Percentiles rank a stretch among this genome's conserved stretches.
Evolutionary conservation across 768 basidiomycete species (phyloP).

Genomic region (Russula griseocarnosa): DNA sequence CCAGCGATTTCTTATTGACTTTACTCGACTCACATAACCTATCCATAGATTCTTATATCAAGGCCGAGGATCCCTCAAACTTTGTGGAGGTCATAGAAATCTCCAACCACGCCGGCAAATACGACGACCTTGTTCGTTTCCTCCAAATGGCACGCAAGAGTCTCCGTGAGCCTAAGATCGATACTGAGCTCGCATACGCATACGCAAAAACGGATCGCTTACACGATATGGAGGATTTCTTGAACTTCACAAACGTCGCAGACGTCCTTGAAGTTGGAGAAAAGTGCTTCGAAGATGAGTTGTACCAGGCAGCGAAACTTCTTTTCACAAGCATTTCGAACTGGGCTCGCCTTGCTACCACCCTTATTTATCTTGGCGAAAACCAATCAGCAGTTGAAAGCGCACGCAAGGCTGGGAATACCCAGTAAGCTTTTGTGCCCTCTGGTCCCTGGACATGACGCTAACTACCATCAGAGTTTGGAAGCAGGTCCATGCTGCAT

Average conservation of each 20-base stretch:
- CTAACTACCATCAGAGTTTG: constrained; percentile 65
- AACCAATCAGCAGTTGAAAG: constrained; percentile 98
- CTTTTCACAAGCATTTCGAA: constrained; percentile 97
- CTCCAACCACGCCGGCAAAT: constrained; percentile 85
- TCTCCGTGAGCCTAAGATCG: constrained; percentile 94
- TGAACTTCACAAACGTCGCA: constrained; percentile 97
- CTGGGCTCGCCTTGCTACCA: constrained; percentile 97
- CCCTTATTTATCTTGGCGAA: constrained; percentile 96
- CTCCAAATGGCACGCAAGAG: constrained; percentile 98
- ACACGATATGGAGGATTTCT: constrained; percentile 99
- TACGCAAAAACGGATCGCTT: constrained; percentile 97
- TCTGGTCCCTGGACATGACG: constrained; percentile 1
- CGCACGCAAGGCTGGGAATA: constrained; percentile 98
- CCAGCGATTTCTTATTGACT: constrained; percentile 6
- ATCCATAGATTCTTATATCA: constrained; percentile 86
- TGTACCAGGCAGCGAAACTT: constrained; percentile 95
- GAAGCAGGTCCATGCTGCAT: constrained; percentile 99
- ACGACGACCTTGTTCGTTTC: constrained; percentile 92
- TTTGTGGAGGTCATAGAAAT: constrained; percentile 96
- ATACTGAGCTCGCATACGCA: constrained; percentile 96
- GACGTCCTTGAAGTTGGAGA: constrained; percentile 96
- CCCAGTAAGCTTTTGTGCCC: constrained; percentile 54
- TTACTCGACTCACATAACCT: neutral
- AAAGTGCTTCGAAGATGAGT: constrained; percentile 97
- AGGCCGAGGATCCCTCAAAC: constrained; percentile 92